These are phyloP conservation scores for Petunia axillaris DNA, from an alignment of 257 asterid genomes.

Conservation along the genomic window DNA sequence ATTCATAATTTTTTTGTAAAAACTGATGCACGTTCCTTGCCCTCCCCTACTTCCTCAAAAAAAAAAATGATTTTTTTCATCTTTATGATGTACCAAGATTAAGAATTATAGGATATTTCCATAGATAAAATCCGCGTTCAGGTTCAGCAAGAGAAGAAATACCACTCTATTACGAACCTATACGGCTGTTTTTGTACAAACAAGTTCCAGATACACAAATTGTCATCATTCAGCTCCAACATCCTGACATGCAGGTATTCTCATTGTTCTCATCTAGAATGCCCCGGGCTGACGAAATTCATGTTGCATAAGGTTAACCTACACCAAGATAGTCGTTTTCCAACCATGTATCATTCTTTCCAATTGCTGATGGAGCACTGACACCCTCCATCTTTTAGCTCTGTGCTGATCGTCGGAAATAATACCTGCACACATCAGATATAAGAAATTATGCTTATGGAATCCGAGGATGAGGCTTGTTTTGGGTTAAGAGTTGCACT, in stretches of 20 bases:
- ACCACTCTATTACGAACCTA: no score
- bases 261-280: background rate
- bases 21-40: no score
- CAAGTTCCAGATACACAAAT: background rate
- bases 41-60: no score
- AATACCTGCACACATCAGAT: slow-evolving; percentile 61
- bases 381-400: slow-evolving; percentile 15
- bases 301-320: slow-evolving; percentile 15
- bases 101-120: no score
- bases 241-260: background rate
- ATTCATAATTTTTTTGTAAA: no score
- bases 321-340: background rate
- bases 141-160: no score
- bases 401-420: slow-evolving; percentile 60
- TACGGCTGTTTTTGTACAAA: no score
- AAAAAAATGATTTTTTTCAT: no score
- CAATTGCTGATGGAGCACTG: background rate
- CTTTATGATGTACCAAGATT: no score
- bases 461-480: background rate
- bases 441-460: slow-evolving; percentile 20
- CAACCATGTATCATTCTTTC: background rate
- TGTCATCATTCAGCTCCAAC: background rate
- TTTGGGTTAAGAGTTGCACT: background rate
- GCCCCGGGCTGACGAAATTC: background rate
- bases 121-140: no score